A percentile compares a stretch with the other conserved stretches of the same genome.
Conservation (phyloP, 371 early-diverging fungal species). For the Mortierella polycephala region DNA sequence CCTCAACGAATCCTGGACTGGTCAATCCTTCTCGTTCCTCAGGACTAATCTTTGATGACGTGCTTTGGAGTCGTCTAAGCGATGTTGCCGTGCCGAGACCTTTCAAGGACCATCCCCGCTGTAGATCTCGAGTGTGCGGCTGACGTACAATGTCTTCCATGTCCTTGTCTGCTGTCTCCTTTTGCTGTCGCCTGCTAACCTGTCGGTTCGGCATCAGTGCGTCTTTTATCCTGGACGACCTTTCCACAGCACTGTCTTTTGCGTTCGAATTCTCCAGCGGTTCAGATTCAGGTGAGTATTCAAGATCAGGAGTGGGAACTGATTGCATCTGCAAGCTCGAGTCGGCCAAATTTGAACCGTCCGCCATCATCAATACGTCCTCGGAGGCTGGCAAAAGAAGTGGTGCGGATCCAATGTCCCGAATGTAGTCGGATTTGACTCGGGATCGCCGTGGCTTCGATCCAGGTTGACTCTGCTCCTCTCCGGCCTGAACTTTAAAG, state of each 20-base stretch:
- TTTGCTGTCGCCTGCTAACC: not conserved
- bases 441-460: slow-evolving; percentile 8
- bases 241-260: too few species aligned
- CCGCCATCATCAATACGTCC: slow-evolving; percentile 2
- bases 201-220: too few species aligned
- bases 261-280: too few species aligned
- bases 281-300: too few species aligned
- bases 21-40: slow-evolving; percentile 36
- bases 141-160: too few species aligned
- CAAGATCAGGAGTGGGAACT: not conserved
- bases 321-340: slow-evolving; percentile 2
- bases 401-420: slow-evolving; percentile 39
- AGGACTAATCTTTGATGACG: not conserved
- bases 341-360: not conserved
- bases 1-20: slow-evolving; percentile 2
- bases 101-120: slow-evolving; percentile 52
- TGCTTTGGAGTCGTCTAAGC: slow-evolving; percentile 11
- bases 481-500: not conserved
- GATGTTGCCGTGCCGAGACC: slow-evolving; percentile 26
- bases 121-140: slow-evolving; percentile 1
- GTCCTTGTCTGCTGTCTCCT: not conserved
- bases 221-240: too few species aligned
- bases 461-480: not conserved
- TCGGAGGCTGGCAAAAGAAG: not conserved
- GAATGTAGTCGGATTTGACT: slow-evolving; percentile 32